phyloP scores from a whole-genome alignment of 2,329 filamentous ascomycete species.

The Malbranchea cinnamomea region DNA sequence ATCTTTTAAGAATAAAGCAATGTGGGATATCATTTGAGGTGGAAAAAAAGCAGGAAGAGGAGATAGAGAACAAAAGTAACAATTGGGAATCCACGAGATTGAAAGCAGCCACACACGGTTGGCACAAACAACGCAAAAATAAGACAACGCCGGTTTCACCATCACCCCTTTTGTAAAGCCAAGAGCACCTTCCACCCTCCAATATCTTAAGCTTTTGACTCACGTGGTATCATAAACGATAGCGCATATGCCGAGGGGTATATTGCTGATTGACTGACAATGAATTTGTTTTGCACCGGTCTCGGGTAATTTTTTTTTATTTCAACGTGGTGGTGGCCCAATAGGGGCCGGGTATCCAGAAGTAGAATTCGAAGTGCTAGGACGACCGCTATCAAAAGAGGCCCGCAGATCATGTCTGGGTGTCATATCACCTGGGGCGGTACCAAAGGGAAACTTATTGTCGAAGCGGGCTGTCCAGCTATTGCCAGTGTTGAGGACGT shows the following conservation, averaged over 20 bases:
- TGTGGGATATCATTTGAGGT: too few relatives aligned
- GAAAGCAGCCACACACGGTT: too few relatives aligned
- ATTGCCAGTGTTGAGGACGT: slow-evolving; percentile 47
- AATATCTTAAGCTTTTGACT: slow-evolving; percentile 2
- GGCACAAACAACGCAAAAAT: too few relatives aligned
- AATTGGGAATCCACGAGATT: too few relatives aligned
- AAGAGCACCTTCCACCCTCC: too few relatives aligned
- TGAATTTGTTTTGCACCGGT: neutral
- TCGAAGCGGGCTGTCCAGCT: slow-evolving; percentile 38
- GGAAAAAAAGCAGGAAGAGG: too few relatives aligned
- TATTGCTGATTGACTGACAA: slow-evolving; percentile 23
- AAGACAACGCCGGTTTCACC: too few relatives aligned
- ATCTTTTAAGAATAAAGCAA: too few relatives aligned
- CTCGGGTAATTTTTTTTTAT: slow-evolving; percentile 32
- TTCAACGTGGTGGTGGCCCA: slow-evolving; percentile 83
- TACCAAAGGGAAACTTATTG: slow-evolving; percentile 51
- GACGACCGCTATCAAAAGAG: slow-evolving; percentile 81
- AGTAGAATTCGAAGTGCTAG: slow-evolving; percentile 91
- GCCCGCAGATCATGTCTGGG: slow-evolving; percentile 70
- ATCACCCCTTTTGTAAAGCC: too few relatives aligned
- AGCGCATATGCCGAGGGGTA: slow-evolving; percentile 24
- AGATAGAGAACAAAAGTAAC: too few relatives aligned
- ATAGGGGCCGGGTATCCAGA: slow-evolving; percentile 91
- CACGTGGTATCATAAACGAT: slow-evolving; percentile 12
- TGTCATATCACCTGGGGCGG: slow-evolving; percentile 59